phyloP scores from a whole-genome alignment of 2,329 filamentous ascomycete genomes.

The Blastomyces silverae region DNA sequence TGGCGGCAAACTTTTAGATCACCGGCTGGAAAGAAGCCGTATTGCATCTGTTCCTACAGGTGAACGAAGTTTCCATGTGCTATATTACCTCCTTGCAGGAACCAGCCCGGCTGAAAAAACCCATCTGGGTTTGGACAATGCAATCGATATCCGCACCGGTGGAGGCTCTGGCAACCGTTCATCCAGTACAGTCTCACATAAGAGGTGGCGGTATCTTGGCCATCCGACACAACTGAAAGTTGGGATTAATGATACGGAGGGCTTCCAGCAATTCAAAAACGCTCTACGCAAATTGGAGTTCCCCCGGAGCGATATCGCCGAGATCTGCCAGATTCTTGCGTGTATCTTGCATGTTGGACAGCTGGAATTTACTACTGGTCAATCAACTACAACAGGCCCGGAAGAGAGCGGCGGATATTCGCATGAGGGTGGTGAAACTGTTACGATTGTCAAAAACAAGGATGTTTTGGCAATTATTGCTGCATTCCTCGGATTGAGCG shows the following conservation, averaged over 20 bases:
- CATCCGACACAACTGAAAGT: conserved; percentile 96
- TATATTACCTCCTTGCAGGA: conserved; percentile 91
- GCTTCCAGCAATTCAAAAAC: conserved; percentile 96
- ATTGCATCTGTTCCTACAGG: conserved; percentile 89
- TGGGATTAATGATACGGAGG: conserved; percentile 90
- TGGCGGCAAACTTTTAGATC: conserved; percentile 89
- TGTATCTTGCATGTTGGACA: conserved; percentile 96
- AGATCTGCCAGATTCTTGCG: conserved; percentile 91
- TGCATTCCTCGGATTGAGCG: conserved; percentile 84
- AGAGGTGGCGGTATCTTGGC: conserved; percentile 91
- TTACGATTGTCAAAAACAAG: conserved; percentile 88
- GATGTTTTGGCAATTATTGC: conserved; percentile 79
- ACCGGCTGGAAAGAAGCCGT: conserved; percentile 83
- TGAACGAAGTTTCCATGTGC: conserved; percentile 89
- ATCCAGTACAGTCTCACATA: conserved; percentile 53
- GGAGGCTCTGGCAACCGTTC: conserved; percentile 45
- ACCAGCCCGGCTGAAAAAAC: conserved; percentile 85
- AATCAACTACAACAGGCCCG: conserved; percentile 67
- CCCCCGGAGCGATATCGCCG: conserved; percentile 83
- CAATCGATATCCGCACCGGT: conserved; percentile 35
- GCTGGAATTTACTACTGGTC: conserved; percentile 80
- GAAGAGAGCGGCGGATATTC: conserved; percentile 96
- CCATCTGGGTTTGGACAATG: conserved; percentile 63
- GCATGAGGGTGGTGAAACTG: conserved; percentile 79
- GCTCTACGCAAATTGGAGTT: conserved; percentile 92